phyloP scores from a whole-genome alignment of 2,329 filamentous ascomycete genomes.

The Monosporascus sp. region DNA sequence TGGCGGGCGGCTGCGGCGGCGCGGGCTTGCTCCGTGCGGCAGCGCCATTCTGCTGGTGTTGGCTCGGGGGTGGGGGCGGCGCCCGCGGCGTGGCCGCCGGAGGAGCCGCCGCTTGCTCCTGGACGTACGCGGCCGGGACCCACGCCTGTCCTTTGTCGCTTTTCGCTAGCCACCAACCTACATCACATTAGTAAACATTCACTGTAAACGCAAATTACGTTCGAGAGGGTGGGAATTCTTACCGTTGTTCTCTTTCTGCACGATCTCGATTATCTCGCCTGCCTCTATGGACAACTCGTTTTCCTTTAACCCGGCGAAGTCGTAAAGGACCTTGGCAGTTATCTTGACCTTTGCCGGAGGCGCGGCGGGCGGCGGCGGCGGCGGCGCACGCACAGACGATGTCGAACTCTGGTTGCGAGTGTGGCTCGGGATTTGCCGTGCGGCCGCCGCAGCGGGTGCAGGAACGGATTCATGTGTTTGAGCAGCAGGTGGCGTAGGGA shows the following conservation, averaged over 20 bases:
- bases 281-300: slow-evolving; percentile 80
- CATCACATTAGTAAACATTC: slow-evolving; percentile 26
- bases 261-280: slow-evolving; percentile 79
- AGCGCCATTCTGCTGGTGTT: slow-evolving; percentile 29
- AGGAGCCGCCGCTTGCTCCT: slow-evolving; percentile 67
- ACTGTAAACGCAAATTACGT: background rate
- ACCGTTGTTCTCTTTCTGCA: slow-evolving; percentile 97
- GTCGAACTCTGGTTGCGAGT: slow-evolving; percentile 51
- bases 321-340: slow-evolving; percentile 86
- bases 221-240: slow-evolving; percentile 31
- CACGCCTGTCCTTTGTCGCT: slow-evolving; percentile 72
- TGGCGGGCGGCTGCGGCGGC: slow-evolving; percentile 71
- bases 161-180: slow-evolving; percentile 96
- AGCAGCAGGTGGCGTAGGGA: slow-evolving; percentile 32
- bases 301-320: slow-evolving; percentile 77
- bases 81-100: slow-evolving; percentile 58
- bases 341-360: slow-evolving; percentile 63
- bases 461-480: slow-evolving; percentile 16
- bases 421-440: slow-evolving; percentile 42
- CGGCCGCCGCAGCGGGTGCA: slow-evolving; percentile 24
- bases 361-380: slow-evolving; percentile 61
- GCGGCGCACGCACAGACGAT: slow-evolving; percentile 50
- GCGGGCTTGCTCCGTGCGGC: slow-evolving; percentile 59
- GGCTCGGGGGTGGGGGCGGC: slow-evolving; percentile 59
- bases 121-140: slow-evolving; percentile 90